Evolutionary conservation across 139 green algal species (phyloP), one percentile per base, ranked within the genome.

Genomic region (Chlorella ohadii): DNA sequence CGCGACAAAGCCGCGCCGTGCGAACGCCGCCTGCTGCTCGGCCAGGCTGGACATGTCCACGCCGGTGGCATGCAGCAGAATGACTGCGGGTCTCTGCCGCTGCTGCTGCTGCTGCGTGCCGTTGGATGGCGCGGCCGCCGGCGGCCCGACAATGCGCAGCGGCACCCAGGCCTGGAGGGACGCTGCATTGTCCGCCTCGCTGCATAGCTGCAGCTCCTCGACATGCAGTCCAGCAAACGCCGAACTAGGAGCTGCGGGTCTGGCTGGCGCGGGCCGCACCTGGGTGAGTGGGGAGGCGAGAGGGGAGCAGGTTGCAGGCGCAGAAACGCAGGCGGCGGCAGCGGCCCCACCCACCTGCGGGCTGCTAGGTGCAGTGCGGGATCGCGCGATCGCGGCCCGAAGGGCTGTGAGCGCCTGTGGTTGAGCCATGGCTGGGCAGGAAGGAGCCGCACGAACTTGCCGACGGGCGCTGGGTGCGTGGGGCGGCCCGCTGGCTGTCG

Each of bases 131-230:
- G 22, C 25, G 51, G 38, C 33, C 56, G 39, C 17, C 28, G 56
- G n/a, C 36, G 41, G 57, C 75, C 79, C 86, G 12, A 90, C 63
- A 19, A 92, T 72, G 1, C 90, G 77, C 55, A 94, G 56, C 16
- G 91, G 91, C 39, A 94, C 84, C 91, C 91, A 94, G 44, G 84
- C 84, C 57, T 94, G 90, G 39, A 25, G 27, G n/a, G n/a, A 25
- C 55, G 19, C 27, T 27, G 39, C 71, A 2, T 38, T 12, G 55
- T 20, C 31, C 0, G 59, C 15, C 73, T 89, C 81, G 47, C 44
- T 70, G 70, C 61, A 75, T 31, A 76, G 41, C 72, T 81, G 67
- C 72, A 83, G 79, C 13, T 89, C 80, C 57, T 87, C 83, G 36
- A 87, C 74, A 25, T 75, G 27, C n/a, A 87, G 83, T 1, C 74